These are phyloP conservation scores for Gigaspora rosea DNA, from an alignment of 192 early-diverging fungal genomes.

Conservation along the genomic window DNA sequence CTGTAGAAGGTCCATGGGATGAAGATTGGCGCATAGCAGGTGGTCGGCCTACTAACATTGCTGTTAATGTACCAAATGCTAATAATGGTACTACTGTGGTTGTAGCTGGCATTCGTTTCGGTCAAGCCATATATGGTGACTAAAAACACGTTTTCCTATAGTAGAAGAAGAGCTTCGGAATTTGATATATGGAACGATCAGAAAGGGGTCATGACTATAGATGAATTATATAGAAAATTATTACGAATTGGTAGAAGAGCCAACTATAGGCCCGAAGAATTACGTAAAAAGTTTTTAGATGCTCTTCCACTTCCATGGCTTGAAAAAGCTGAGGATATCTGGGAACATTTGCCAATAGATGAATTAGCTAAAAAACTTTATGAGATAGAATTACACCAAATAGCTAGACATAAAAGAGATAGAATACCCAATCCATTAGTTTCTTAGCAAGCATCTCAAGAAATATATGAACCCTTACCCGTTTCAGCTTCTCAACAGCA, in stretches of 20 bases:
- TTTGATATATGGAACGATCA: background rate
- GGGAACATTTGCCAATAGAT: background rate
- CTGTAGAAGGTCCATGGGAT: background rate
- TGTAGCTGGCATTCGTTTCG: slow-evolving; percentile 6
- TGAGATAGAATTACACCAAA: background rate
- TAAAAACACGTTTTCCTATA: background rate
- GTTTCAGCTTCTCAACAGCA: background rate
- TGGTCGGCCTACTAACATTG: background rate
- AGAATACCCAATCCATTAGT: background rate
- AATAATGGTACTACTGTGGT: background rate
- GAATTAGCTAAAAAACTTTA: background rate
- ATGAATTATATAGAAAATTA: background rate
- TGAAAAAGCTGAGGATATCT: background rate
- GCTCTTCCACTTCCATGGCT: too few relatives aligned
- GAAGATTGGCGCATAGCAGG: background rate
- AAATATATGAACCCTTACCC: too few relatives aligned
- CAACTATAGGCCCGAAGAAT: background rate
- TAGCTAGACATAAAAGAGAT: background rate
- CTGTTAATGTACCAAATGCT: background rate
- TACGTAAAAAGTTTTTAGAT: background rate
- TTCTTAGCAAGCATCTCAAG: too few relatives aligned
- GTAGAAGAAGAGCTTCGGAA: background rate
- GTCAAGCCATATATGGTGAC: slow-evolving; percentile 11
- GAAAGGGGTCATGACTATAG: background rate
- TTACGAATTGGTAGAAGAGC: background rate